Base-by-base conservation (phyloP, 1,284 basidiomycete species). In the Stygiomarasmius scandens region DNA sequence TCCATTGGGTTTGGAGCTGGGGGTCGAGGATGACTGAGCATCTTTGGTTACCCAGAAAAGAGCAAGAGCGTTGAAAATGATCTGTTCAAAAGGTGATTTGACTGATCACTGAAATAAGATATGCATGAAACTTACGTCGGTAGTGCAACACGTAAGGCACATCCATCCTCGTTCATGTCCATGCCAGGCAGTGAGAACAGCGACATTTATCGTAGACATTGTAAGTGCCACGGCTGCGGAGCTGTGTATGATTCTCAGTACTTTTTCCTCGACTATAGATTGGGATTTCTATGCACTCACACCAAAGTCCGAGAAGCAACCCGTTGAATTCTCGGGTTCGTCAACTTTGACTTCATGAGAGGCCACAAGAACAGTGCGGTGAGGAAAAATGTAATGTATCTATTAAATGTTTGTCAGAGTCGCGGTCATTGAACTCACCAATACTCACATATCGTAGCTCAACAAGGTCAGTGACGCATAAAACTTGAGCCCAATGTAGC, bases 321-420 rank as follows among this genome's bases (percentile, higher is more conserved):
- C 22, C 60, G 57, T 23, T 70, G 69, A 11, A 78, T 61, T 0
- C 68, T 66, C 0, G 68, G 63, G 49, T 73, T 73, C n/a, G 64
- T 63, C 55, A 73, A 66, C 6, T 67, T 62, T 4, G 67, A 63
- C 20, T 69, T 66, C 32, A 70, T 62, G 2, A 83, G 65, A 0
- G 80, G 79, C 66, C 72, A 73, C 9, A 81, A 63, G 67, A 83
- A 82, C 12, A 79, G 70, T 2, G 61, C 58, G 1, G 78, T 80
- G 49, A 81, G 67, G 55, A 76, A 66, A 22, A 76, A 51, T 56
- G 73, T 78, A 61, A 77, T 68, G 55, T 67, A 61, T 8, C 74
- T 75, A 52, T 20, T 9, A 20, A 23, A 19, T n/a, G n/a, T n/a
- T n/a, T n/a, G n/a, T n/a, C n/a, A n/a, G n/a, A n/a, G n/a, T n/a